These are phyloP conservation scores for Heritiera fomes DNA, from an alignment of 345 rosid species.

Conservation along the genomic window DNA sequence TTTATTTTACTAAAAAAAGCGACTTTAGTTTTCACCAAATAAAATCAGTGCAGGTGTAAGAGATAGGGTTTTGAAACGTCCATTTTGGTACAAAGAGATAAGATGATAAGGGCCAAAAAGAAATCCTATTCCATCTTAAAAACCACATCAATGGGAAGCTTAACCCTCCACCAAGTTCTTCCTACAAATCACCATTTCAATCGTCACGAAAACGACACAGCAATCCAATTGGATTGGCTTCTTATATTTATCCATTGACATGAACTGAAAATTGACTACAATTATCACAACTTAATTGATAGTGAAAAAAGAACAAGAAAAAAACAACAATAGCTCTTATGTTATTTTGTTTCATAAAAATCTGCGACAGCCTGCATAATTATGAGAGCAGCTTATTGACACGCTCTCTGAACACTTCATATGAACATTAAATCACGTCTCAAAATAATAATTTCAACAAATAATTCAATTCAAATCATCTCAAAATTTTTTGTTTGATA, in stretches of 20 bases:
- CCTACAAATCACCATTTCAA: neutral
- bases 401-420: no score
- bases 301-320: no score
- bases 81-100: neutral
- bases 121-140: neutral
- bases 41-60: neutral
- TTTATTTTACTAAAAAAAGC: no score
- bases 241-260: neutral
- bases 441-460: no score
- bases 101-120: neutral
- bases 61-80: neutral
- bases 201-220: neutral
- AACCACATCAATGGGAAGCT: neutral
- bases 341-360: no score
- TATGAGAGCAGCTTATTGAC: no score
- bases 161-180: constrained; percentile 3
- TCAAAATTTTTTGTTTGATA: no score
- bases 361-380: no score
- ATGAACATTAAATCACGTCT: no score
- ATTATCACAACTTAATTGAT: no score
- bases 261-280: neutral
- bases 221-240: neutral
- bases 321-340: no score
- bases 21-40: neutral
- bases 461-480: no score